Evolutionary conservation across 1,284 basidiomycete genomes (phyloP), one percentile per base, ranked within the genome.

Genomic region (Ceratobasidium theobromae): DNA sequence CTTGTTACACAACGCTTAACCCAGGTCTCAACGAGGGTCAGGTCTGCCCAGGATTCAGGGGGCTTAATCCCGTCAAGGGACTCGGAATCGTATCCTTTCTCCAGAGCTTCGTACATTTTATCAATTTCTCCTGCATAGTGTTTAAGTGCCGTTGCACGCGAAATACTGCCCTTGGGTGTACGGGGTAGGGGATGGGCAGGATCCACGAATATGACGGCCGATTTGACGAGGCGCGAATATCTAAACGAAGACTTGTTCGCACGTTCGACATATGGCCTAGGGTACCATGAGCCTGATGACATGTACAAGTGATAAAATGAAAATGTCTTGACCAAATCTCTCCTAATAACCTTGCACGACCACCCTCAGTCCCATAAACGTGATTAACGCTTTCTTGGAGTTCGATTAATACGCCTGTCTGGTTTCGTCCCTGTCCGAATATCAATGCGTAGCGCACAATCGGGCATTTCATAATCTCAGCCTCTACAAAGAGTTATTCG

Each of bases 371-470:
- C 8, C 14, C 60, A 1, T 76, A 74, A 69, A 79, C 75, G 67
- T 79, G 73, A 1, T 65, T 53, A 45, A 71, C 72, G n/a, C 70
- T 71, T 4, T 73, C 68, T 9, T 53, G 70, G 0, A 79, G 80
- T 32, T 81, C 76, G 14, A 82, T 69, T 11, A 82, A 68, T 14
- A 82, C 73, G 1, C 80, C 81, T 12, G 75, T 75, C 53, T 80
- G 78, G 69, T 79, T 77, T n/a, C 75, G 72, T 4, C 78, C 78
- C 0, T 78, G 71, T 0, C 81, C 81, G 67, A 82, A 75, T 72
- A 79, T 75, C 30, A 79, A 66, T 5, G 72, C 72, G 53, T 70
- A 49, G 23, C 70, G 67, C n/a, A 82, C 71, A 45, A 73, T 62
- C 3, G 78, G 72, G 68, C 79, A 72, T 35, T 75, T 74, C 38